Percentiles rank a stretch among this genome's conserved stretches.
These are phyloP conservation scores for Vaccinium macrocarpon DNA, from an alignment of 148 eudicot genomes.

Conservation along the genomic window DNA sequence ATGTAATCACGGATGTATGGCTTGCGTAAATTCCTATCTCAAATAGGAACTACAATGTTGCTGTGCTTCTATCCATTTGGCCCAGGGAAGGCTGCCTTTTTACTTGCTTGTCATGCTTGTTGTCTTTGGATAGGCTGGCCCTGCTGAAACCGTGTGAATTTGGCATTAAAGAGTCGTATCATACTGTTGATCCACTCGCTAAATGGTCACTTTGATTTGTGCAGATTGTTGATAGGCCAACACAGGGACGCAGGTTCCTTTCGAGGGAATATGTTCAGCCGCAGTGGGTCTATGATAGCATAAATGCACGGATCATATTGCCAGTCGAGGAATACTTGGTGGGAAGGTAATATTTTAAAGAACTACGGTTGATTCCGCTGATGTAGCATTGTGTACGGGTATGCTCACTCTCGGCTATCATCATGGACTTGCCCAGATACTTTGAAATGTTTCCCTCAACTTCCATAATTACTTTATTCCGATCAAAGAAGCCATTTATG, in stretches of 20 bases:
- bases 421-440: neutral
- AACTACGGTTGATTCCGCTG: neutral
- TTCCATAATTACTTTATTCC: neutral
- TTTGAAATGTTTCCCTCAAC: neutral
- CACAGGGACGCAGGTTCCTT: slow-evolving; percentile 58
- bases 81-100: neutral
- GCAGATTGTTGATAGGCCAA: slow-evolving; percentile 93
- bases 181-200: neutral
- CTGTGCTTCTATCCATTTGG: neutral
- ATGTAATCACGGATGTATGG: neutral
- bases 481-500: neutral
- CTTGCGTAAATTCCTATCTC: neutral
- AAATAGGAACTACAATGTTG: neutral
- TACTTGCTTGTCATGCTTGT: neutral
- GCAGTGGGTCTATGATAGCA: slow-evolving; percentile 90
- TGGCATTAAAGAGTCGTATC: neutral
- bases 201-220: slow-evolving; percentile 13
- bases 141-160: neutral
- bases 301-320: slow-evolving; percentile 76
- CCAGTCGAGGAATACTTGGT: slow-evolving; percentile 80
- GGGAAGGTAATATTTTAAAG: slow-evolving; percentile 56
- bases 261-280: slow-evolving; percentile 94
- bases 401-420: neutral
- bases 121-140: slow-evolving; percentile 1
- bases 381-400: neutral